Evolutionary conservation across 148 eudicot species (phyloP).

Genomic region (Vaccinium myrtillus): DNA sequence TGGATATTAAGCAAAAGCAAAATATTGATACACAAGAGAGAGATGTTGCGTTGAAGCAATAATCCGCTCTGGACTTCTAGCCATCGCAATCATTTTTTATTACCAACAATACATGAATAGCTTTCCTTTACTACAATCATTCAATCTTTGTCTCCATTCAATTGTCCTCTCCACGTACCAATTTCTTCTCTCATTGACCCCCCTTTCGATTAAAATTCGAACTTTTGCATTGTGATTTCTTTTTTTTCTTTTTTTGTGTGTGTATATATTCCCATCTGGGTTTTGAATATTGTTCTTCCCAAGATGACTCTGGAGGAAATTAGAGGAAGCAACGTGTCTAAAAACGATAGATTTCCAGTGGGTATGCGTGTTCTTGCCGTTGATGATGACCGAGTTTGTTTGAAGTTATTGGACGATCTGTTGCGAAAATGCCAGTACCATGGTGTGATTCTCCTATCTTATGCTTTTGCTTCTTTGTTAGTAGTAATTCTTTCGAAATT

Average conservation of each 20-base stretch:
- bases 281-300: constrained; percentile 1
- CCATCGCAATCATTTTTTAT: neutral
- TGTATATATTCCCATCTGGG: constrained; percentile 5
- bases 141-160: neutral
- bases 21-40: neutral
- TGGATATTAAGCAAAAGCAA: neutral
- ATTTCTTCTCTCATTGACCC: constrained; percentile 3
- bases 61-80: no score
- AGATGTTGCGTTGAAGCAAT: neutral
- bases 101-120: constrained; percentile 8
- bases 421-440: constrained; percentile 71
- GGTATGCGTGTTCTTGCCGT: constrained; percentile 89
- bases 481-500: neutral
- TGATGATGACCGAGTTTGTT: constrained; percentile 75
- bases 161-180: no score
- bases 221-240: constrained; percentile 23
- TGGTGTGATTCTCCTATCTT: constrained; percentile 40
- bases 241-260: neutral
- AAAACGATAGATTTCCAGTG: constrained; percentile 51
- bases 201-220: constrained; percentile 19
- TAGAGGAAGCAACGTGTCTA: constrained; percentile 18
- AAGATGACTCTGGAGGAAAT: constrained; percentile 45
- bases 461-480: neutral
- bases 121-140: constrained; percentile 17
- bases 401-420: constrained; percentile 56